A percentile compares a stretch with the other conserved stretches of the same genome.
Conservation (phyloP, 148 eudicot genomes). For the Dysphania ambrosioides region DNA sequence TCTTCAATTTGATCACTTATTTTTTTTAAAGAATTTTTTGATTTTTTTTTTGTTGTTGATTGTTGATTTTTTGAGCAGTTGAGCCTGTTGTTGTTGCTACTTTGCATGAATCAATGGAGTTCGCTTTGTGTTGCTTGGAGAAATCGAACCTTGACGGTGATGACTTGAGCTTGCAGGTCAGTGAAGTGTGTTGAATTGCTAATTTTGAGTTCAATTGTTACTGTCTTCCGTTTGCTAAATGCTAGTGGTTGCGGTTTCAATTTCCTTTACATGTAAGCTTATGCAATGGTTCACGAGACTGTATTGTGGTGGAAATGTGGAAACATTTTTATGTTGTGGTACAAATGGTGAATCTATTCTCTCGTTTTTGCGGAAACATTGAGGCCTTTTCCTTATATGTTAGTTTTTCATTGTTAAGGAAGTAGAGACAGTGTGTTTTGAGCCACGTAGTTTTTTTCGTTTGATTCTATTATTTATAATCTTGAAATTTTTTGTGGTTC, state of each 20-base stretch:
- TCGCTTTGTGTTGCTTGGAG: constrained; percentile 78
- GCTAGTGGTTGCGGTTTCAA: no score
- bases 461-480: not conserved
- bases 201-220: not conserved
- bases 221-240: not conserved
- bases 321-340: not conserved
- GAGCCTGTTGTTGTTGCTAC: constrained; percentile 69
- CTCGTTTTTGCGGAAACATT: not conserved
- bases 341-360: not conserved
- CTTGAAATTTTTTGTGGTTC: not conserved
- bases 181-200: not conserved
- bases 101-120: constrained; percentile 66
- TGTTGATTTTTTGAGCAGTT: constrained; percentile 42
- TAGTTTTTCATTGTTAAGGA: not conserved
- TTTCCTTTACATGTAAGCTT: not conserved
- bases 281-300: not conserved
- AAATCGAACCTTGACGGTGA: constrained; percentile 44
- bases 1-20: not conserved
- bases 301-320: not conserved
- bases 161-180: constrained; percentile 74
- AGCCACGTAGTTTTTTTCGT: not conserved
- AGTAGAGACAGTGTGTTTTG: not conserved
- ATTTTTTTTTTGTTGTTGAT: constrained; percentile 12
- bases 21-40: not conserved
- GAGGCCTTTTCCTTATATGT: not conserved